A percentile compares a stretch with the other conserved stretches of the same genome.
Conservation (phyloP, 495 filamentous ascomycete genomes). For the Neurospora sp. region DNA sequence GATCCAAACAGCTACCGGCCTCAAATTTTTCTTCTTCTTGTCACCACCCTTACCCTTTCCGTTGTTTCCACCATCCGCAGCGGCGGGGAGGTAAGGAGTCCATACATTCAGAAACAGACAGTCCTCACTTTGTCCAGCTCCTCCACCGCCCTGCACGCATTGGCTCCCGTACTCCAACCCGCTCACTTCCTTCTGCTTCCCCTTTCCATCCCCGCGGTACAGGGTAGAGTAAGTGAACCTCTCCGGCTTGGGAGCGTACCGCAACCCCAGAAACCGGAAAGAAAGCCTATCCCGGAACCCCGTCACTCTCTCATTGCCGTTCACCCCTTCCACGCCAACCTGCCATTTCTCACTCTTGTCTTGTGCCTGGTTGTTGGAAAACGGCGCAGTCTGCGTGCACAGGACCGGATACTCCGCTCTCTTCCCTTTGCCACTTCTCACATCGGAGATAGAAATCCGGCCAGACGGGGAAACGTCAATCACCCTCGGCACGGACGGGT, state of each 20-base stretch:
- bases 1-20: slow-evolving; percentile 45
- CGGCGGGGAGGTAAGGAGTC: slow-evolving; percentile 37
- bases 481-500: slow-evolving; percentile 2
- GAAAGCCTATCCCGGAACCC: slow-evolving; percentile 42
- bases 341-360: slow-evolving; percentile 35
- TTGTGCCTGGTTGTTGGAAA: slow-evolving; percentile 26
- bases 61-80: slow-evolving; percentile 7
- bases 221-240: slow-evolving; percentile 30
- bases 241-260: slow-evolving; percentile 30
- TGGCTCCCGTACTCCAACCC: slow-evolving; percentile 27
- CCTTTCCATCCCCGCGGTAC: slow-evolving; percentile 15
- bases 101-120: slow-evolving; percentile 47
- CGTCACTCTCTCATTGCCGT: neutral
- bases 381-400: slow-evolving; percentile 38
- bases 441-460: neutral
- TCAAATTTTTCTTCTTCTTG: slow-evolving; percentile 14
- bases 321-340: slow-evolving; percentile 21
- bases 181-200: neutral
- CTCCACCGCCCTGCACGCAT: slow-evolving; percentile 30
- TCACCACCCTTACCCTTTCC: neutral
- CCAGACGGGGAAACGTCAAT: slow-evolving; percentile 20
- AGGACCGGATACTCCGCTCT: slow-evolving; percentile 18
- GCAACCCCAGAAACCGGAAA: slow-evolving; percentile 39
- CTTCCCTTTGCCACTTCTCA: neutral
- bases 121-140: slow-evolving; percentile 24